A percentile compares a stretch with the other conserved stretches of the same genome.
These are phyloP conservation scores for Bremia lactucae DNA, from an alignment of 352 stramenopile species.

Conservation along the genomic window DNA sequence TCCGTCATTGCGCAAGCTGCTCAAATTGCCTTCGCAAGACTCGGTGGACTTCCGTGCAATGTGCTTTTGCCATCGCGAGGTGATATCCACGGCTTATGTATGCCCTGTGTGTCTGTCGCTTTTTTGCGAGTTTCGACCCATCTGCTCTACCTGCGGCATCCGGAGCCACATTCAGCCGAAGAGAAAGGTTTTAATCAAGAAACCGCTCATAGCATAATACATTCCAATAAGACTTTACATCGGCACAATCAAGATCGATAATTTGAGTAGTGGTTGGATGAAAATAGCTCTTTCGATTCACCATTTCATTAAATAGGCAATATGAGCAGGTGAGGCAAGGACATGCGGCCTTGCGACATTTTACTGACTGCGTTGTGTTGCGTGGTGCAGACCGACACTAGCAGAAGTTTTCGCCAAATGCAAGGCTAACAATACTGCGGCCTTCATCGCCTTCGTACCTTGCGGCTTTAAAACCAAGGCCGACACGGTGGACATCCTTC, in stretches of 20 bases:
- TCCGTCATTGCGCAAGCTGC: conserved; percentile 59
- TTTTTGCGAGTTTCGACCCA: conserved; percentile 81
- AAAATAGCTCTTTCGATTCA: conserved; percentile 2
- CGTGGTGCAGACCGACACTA: conserved; percentile 42
- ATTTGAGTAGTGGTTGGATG: conserved; percentile 4
- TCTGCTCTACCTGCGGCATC: conserved; percentile 82
- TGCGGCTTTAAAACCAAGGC: conserved; percentile 90
- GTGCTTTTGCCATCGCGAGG: conserved; percentile 82
- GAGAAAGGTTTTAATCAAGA: conserved; percentile 49
- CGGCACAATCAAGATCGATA: conserved; percentile 15
- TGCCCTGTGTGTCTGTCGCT: conserved; percentile 83
- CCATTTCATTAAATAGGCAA: background rate
- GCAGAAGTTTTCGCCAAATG: conserved; percentile 46
- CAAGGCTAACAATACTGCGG: conserved; percentile 69
- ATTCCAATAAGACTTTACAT: conserved; percentile 10
- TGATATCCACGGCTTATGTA: conserved; percentile 76
- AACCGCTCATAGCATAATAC: conserved; percentile 17
- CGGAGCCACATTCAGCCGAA: conserved; percentile 69
- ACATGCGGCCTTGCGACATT: background rate
- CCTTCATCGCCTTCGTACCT: conserved; percentile 96
- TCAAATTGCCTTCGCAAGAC: conserved; percentile 78
- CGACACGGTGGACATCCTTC: conserved; percentile 93
- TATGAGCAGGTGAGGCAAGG: conserved; percentile 17
- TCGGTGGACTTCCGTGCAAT: conserved; percentile 83
- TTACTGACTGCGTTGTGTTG: conserved; percentile 1